These are phyloP conservation scores for Polyporus tsugae DNA, from an alignment of 1,284 basidiomycete species.

Conservation along the genomic window DNA sequence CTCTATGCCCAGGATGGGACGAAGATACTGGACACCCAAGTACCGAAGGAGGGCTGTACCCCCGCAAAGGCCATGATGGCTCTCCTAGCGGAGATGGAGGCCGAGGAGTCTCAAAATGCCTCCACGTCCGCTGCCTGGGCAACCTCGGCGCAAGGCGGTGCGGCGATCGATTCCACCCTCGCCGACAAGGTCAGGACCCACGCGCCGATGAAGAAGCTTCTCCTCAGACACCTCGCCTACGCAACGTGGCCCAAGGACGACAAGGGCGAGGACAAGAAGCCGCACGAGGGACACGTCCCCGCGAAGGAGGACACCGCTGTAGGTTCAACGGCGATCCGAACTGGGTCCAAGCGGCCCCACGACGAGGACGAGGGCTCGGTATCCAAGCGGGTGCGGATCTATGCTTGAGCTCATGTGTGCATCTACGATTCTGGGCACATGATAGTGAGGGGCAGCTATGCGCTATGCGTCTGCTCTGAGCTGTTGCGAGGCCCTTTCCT, in stretches of 20 bases:
- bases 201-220: neutral
- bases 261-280: neutral
- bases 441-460: too few species aligned
- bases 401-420: neutral
- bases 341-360: neutral
- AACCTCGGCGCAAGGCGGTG: too few species aligned
- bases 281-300: neutral
- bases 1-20: neutral
- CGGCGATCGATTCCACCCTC: neutral
- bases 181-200: neutral
- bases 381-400: neutral
- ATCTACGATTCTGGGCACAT: too few species aligned
- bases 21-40: neutral
- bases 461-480: too few species aligned
- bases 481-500: too few species aligned
- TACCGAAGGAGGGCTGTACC: too few species aligned
- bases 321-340: neutral
- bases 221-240: neutral
- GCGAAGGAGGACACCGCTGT: neutral
- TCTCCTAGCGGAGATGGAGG: too few species aligned
- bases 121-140: too few species aligned
- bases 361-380: neutral
- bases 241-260: neutral
- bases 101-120: too few species aligned
- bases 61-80: too few species aligned